phyloP scores from a whole-genome alignment of 2,329 filamentous ascomycete species.

The Canariomyces notabilis region DNA sequence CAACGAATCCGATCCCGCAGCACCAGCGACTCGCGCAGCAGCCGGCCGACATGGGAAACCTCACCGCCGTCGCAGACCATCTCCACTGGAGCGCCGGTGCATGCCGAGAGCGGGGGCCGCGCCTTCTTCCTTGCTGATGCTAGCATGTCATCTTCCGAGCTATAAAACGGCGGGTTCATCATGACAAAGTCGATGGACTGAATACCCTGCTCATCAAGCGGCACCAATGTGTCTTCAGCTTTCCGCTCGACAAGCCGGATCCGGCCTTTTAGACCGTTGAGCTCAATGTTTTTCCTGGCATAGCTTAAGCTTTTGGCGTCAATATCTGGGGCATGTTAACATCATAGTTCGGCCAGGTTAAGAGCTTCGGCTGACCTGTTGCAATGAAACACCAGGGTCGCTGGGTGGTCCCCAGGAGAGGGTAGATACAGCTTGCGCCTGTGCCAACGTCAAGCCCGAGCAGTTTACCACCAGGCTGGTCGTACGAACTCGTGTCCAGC shows the following conservation, averaged over 20 bases:
- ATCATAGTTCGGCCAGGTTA: constrained; percentile 1
- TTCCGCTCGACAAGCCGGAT: constrained; percentile 59
- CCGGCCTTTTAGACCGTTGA: constrained; percentile 59
- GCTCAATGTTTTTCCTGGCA: constrained; percentile 60
- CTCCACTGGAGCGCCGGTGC: constrained; percentile 73
- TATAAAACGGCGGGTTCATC: constrained; percentile 94
- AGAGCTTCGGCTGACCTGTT: constrained; percentile 40
- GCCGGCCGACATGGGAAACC: constrained; percentile 89
- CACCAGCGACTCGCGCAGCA: constrained; percentile 28
- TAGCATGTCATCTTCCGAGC: constrained; percentile 63
- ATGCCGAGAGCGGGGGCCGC: constrained; percentile 63
- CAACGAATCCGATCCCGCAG: constrained; percentile 60
- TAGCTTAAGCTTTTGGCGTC: constrained; percentile 64
- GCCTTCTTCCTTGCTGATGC: constrained; percentile 61
- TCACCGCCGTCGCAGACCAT: constrained; percentile 76
- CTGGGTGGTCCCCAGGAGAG: constrained; percentile 68
- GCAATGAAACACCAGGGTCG: constrained; percentile 70
- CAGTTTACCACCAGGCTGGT: constrained; percentile 44
- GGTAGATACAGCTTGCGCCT: constrained; percentile 87
- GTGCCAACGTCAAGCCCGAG: constrained; percentile 81
- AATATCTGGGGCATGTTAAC: constrained; percentile 51
- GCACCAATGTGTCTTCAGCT: constrained; percentile 53
- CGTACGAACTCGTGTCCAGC: constrained; percentile 63
- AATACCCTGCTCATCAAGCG: constrained; percentile 50
- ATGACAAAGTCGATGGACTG: constrained; percentile 71